These are phyloP conservation scores for Venturiaceae sp. DNA, from an alignment of 2,329 filamentous ascomycete species.

Conservation along the genomic window DNA sequence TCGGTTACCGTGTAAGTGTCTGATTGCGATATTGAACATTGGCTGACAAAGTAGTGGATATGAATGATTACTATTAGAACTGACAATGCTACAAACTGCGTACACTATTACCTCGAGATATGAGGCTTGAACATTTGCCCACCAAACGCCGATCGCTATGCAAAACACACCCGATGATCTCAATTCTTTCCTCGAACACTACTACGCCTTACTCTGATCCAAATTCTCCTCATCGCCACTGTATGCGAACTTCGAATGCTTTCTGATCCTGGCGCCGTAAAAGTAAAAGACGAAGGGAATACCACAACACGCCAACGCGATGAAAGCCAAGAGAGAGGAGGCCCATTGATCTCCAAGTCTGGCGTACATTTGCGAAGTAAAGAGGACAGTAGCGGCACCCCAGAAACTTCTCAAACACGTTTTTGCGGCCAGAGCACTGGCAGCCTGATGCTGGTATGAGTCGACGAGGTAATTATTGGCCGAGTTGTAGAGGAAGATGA, in stretches of 20 bases:
- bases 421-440: slow-evolving; percentile 72
- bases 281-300: slow-evolving; percentile 80
- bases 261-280: slow-evolving; percentile 62
- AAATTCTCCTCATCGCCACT: slow-evolving; percentile 39
- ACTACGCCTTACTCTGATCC: not conserved
- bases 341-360: slow-evolving; percentile 70
- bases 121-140: not conserved
- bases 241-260: slow-evolving; percentile 64
- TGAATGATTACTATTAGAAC: not conserved
- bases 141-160: not conserved
- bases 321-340: slow-evolving; percentile 59
- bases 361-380: slow-evolving; percentile 70
- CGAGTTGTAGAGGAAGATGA: slow-evolving; percentile 76
- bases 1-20: too few species aligned
- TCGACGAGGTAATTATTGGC: slow-evolving; percentile 45
- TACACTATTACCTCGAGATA: not conserved
- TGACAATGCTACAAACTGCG: not conserved
- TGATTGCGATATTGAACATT: too few species aligned
- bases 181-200: not conserved
- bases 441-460: slow-evolving; percentile 63
- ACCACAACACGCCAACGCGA: slow-evolving; percentile 66
- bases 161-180: not conserved
- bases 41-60: too few species aligned
- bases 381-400: slow-evolving; percentile 68
- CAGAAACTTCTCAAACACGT: slow-evolving; percentile 72